Conservation (phyloP, 768 basidiomycete species). For the Candolleomyces eurysporus region DNA sequence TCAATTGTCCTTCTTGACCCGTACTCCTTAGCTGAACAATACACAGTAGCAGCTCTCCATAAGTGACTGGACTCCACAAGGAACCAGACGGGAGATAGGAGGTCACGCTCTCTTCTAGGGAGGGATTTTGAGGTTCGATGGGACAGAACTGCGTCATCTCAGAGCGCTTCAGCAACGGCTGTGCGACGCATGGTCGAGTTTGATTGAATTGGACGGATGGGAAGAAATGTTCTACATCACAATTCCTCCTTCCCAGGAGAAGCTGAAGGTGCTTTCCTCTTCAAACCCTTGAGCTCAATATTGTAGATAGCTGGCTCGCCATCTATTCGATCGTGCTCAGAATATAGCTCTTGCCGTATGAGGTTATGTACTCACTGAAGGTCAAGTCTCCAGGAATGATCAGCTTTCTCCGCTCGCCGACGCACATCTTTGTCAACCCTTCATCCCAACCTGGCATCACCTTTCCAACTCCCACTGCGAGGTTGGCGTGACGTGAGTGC, state of each 20-base stretch:
- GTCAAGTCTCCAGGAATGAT: constrained; percentile 79
- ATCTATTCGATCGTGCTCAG: neutral
- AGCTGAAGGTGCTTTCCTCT: neutral
- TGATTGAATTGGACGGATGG: too few species aligned
- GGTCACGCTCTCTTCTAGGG: too few species aligned
- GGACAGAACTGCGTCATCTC: too few species aligned
- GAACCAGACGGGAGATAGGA: too few species aligned
- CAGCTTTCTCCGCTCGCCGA: constrained; percentile 82
- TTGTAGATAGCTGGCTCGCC: neutral
- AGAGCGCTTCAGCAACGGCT: too few species aligned
- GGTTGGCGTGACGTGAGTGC: neutral
- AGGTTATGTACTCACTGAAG: constrained; percentile 62
- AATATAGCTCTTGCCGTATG: too few species aligned
- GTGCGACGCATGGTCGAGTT: too few species aligned
- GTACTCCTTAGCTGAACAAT: too few species aligned
- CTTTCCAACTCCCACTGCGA: constrained; percentile 70
- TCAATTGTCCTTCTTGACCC: too few species aligned
- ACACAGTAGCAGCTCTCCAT: too few species aligned
- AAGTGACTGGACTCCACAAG: too few species aligned
- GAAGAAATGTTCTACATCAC: neutral
- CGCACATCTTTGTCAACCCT: constrained; percentile 80
- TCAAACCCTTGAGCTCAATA: neutral
- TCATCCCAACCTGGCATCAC: constrained; percentile 89
- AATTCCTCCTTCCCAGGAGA: constrained; percentile 1
- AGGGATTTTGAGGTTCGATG: too few species aligned